These are phyloP conservation scores for Friedmanniomyces simplex DNA, from an alignment of 495 filamentous ascomycete genomes.

Conservation along the genomic window DNA sequence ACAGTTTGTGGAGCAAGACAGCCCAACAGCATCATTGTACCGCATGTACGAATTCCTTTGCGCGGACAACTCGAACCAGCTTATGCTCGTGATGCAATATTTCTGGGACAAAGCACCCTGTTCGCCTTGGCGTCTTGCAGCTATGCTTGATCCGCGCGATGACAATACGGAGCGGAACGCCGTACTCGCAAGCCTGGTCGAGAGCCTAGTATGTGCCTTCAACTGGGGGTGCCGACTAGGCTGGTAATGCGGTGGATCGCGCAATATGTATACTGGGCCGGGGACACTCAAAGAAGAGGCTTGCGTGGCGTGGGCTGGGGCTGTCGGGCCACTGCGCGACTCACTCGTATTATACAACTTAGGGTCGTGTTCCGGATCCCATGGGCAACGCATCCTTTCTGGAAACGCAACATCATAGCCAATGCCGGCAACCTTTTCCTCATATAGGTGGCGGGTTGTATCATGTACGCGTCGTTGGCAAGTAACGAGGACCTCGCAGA, in stretches of 20 bases:
- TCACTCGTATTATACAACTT: neutral
- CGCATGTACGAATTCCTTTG: constrained; percentile 1
- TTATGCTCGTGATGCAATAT: neutral
- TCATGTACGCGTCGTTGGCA: no score
- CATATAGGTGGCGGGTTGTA: no score
- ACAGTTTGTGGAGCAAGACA: neutral
- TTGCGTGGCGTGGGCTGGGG: neutral
- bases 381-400: neutral
- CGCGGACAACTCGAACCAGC: constrained; percentile 1
- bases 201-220: neutral
- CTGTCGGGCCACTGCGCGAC: neutral
- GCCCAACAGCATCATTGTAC: neutral
- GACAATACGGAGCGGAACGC: neutral
- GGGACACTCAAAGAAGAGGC: neutral
- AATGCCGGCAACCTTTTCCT: neutral
- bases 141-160: neutral
- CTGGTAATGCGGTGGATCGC: neutral
- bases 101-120: neutral
- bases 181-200: constrained; percentile 1
- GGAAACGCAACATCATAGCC: neutral
- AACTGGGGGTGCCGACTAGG: neutral
- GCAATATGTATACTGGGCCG: neutral
- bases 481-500: no score
- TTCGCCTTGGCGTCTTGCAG: neutral
- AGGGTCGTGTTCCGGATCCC: neutral